These are phyloP conservation scores for Gossypioides kirkii DNA, from an alignment of 345 rosid genomes.

Conservation along the genomic window DNA sequence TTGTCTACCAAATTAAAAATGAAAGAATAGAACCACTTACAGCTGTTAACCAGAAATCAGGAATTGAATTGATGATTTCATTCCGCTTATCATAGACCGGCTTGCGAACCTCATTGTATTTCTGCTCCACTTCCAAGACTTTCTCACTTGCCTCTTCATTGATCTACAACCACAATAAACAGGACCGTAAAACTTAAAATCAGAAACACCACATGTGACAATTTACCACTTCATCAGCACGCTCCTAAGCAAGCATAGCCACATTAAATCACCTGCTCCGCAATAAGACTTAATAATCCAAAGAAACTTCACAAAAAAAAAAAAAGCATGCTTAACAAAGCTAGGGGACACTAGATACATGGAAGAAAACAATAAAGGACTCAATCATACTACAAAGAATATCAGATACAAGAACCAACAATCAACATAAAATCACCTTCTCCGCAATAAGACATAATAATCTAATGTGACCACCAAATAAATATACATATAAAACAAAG, in stretches of 20 bases:
- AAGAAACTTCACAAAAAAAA: too few relatives aligned
- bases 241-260: background rate
- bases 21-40: too few relatives aligned
- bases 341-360: too few relatives aligned
- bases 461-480: background rate
- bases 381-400: too few relatives aligned
- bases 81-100: slow-evolving; percentile 83
- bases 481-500: background rate
- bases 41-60: slow-evolving; percentile 79
- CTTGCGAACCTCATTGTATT: slow-evolving; percentile 63
- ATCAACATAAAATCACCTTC: too few relatives aligned
- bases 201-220: background rate
- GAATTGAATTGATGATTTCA: slow-evolving; percentile 66
- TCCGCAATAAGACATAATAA: background rate
- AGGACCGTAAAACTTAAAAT: background rate
- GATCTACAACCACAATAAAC: slow-evolving; percentile 33
- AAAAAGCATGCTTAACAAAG: too few relatives aligned
- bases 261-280: background rate
- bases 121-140: slow-evolving; percentile 86
- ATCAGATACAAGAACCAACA: too few relatives aligned
- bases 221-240: too few relatives aligned
- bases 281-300: background rate
- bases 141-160: slow-evolving; percentile 93
- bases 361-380: too few relatives aligned
- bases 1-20: too few relatives aligned